A percentile compares a stretch with the other conserved stretches of the same genome.
phyloP scores from a whole-genome alignment of 129 eudicot species.

The sunflower (Helianthus annuus) region HanXRQr2.0-SUNRISE NC_035447.2:11296309-11296808 shows the following conservation, averaged over 20 bases:
- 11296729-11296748: constrained; percentile 51
- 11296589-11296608: no score
- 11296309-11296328: constrained; percentile 43
- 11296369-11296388: constrained; percentile 81
- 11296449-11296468: constrained; percentile 53
- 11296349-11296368: constrained; percentile 84
- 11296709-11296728: constrained; percentile 81
- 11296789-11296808: constrained; percentile 66
- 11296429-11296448: constrained; percentile 57
- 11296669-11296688: no score
- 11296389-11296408: constrained; percentile 72
- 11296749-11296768: constrained; percentile 63
- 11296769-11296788: constrained; percentile 86
- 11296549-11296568: no score
- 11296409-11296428: constrained; percentile 64
- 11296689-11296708: no score
- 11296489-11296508: constrained; percentile 80
- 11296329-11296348: constrained; percentile 66
- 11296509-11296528: constrained; percentile 44
- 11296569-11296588: no score
- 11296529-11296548: no score
- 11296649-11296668: no score
- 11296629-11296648: no score
- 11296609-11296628: no score
- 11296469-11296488: constrained; percentile 62